Percentiles rank a stretch among this genome's conserved stretches.
phyloP scores from a whole-genome alignment of 2,329 filamentous ascomycete genomes.

The Iodosphaeria phyllophila region DNA sequence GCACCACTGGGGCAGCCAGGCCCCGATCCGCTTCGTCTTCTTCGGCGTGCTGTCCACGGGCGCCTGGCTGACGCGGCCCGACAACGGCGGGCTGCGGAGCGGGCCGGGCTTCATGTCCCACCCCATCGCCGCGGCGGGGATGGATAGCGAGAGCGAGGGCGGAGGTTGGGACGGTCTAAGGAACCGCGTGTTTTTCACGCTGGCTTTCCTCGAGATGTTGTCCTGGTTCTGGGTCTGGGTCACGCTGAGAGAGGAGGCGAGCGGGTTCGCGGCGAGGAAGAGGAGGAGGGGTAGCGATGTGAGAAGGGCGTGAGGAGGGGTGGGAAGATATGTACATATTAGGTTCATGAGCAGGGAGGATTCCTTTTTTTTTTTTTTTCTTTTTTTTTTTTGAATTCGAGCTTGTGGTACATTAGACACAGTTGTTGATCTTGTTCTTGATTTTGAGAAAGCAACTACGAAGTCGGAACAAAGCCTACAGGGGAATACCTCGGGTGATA shows the following conservation, averaged over 20 bases:
- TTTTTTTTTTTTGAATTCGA: too few species aligned
- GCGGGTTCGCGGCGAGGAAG: constrained; percentile 20
- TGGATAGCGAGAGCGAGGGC: constrained; percentile 16
- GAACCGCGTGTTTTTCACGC: constrained; percentile 72
- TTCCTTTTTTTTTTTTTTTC: too few species aligned
- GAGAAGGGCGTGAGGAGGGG: constrained; percentile 1
- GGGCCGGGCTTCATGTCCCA: constrained; percentile 16
- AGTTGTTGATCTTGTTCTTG: too few species aligned
- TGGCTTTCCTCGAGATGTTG: constrained; percentile 66
- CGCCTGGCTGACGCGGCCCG: constrained; percentile 21
- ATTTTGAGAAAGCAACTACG: too few species aligned
- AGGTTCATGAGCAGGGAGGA: not conserved
- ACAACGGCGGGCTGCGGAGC: constrained; percentile 25
- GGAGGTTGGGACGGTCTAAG: constrained; percentile 49
- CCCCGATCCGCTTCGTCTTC: constrained; percentile 34
- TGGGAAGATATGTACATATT: not conserved
- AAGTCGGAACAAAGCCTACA: too few species aligned
- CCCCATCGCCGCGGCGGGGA: constrained; percentile 16
- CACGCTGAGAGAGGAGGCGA: constrained; percentile 47
- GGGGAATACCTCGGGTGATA: too few species aligned
- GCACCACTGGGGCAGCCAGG: constrained; percentile 48
- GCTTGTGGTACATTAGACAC: too few species aligned
- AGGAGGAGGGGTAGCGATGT: constrained; percentile 11
- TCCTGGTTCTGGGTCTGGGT: constrained; percentile 78
- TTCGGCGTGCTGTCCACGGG: constrained; percentile 34